Conservation (phyloP, 139 green algal species). For the Spirogloea muscicola region DNA sequence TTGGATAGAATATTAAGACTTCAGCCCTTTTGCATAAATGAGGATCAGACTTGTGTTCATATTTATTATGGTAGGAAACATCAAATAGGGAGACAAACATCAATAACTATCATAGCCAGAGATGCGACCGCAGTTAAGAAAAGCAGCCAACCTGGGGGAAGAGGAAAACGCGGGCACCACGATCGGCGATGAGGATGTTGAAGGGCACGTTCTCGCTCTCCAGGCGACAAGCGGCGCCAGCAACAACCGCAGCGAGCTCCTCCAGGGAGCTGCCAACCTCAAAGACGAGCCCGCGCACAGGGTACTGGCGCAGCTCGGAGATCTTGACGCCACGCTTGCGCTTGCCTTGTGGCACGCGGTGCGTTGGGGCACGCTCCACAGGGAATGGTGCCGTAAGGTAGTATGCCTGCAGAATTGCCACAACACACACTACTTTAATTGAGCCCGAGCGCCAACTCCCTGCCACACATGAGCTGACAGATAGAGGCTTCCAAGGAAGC, state of each 20-base stretch:
- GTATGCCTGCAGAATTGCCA: slow-evolving; percentile 66
- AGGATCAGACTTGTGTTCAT: no score
- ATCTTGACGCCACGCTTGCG: slow-evolving; percentile 79
- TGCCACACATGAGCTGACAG: no score
- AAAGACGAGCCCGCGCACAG: slow-evolving; percentile 80
- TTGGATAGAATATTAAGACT: no score
- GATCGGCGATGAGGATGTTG: slow-evolving; percentile 94
- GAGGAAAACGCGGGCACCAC: slow-evolving; percentile 83
- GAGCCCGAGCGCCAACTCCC: no score
- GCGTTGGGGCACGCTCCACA: slow-evolving; percentile 68
- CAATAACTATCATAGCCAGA: no score
- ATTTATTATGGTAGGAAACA: no score
- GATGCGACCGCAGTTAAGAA: no score
- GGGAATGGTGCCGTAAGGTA: slow-evolving; percentile 76
- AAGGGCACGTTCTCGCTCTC: slow-evolving; percentile 78
- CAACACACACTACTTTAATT: no score
- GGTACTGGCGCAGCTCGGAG: slow-evolving; percentile 72
- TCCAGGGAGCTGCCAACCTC: slow-evolving; percentile 65
- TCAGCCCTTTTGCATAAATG: no score
- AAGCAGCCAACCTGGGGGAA: slow-evolving; percentile 63
- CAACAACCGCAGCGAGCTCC: slow-evolving; percentile 66
- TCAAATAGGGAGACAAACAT: no score
- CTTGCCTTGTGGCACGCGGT: slow-evolving; percentile 70
- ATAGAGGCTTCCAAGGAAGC: no score
- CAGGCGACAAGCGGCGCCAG: slow-evolving; percentile 63